Evolutionary conservation across 495 filamentous ascomycete genomes (phyloP).

Genomic region (Apiosordaria backusii): DNA sequence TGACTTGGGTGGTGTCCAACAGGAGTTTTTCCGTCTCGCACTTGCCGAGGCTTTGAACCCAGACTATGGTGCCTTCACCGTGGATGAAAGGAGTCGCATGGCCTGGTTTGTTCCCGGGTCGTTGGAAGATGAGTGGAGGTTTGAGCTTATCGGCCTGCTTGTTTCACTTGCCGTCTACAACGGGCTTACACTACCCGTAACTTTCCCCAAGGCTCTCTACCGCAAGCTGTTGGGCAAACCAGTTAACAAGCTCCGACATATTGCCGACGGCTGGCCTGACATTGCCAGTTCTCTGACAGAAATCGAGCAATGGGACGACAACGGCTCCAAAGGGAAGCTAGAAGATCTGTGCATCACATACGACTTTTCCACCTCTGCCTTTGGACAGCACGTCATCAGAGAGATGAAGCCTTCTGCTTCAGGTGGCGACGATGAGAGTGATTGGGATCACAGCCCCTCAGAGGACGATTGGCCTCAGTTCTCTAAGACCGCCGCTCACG

Average conservation of each 20-base stretch:
- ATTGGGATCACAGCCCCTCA: not conserved
- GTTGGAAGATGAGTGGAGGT: constrained; percentile 79
- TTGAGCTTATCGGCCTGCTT: constrained; percentile 82
- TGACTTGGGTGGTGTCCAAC: constrained; percentile 91
- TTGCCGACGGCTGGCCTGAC: constrained; percentile 84
- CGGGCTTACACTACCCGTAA: constrained; percentile 82
- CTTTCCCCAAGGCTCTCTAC: constrained; percentile 81
- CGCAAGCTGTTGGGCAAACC: constrained; percentile 65
- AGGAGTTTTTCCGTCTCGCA: constrained; percentile 87
- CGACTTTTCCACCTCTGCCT: constrained; percentile 73
- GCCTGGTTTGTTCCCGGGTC: constrained; percentile 85
- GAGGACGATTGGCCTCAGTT: constrained; percentile 42
- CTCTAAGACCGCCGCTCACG: constrained; percentile 15
- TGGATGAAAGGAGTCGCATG: constrained; percentile 67
- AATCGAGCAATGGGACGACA: constrained; percentile 68
- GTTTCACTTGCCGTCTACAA: constrained; percentile 93
- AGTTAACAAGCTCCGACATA: constrained; percentile 65
- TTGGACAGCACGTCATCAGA: constrained; percentile 52
- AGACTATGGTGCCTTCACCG: constrained; percentile 69
- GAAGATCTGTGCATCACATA: constrained; percentile 78
- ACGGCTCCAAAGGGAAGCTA: constrained; percentile 58
- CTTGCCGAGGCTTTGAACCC: constrained; percentile 74
- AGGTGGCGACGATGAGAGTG: not conserved
- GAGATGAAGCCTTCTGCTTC: constrained; percentile 40
- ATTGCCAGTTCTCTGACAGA: constrained; percentile 67